Evolutionary conservation across 306 rosid species (phyloP).

Genomic region (Echinosophora koreensis): DNA sequence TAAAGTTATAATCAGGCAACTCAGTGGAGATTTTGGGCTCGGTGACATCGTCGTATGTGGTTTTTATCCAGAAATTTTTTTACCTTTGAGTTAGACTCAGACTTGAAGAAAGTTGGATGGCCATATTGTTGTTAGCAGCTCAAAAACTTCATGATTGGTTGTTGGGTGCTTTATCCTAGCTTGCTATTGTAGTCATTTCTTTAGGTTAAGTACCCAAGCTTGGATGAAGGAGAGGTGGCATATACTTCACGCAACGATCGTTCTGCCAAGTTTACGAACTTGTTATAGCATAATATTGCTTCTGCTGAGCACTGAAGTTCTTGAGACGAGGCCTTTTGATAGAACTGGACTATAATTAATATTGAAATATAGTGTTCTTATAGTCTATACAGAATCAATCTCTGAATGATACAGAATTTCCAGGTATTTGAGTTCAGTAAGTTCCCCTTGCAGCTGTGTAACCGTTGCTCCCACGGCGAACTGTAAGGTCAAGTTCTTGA

Average conservation of each 20-base stretch:
- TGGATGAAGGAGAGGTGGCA: conserved; percentile 8
- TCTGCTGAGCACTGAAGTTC: neutral
- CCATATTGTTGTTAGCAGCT: conserved; percentile 4
- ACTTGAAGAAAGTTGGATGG: neutral
- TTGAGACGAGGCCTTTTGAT: neutral
- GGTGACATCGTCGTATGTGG: neutral
- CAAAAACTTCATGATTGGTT: neutral
- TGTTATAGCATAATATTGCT: neutral
- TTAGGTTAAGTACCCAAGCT: neutral
- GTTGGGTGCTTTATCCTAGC: neutral
- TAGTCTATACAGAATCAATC: too few species aligned
- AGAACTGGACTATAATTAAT: too few species aligned
- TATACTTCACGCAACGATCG: neutral
- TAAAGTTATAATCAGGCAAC: neutral
- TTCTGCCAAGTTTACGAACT: neutral
- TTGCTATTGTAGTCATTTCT: neutral
- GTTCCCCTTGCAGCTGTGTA: neutral
- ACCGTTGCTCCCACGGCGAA: neutral
- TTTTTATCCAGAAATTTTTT: neutral
- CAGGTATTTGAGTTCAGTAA: neutral
- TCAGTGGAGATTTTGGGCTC: neutral
- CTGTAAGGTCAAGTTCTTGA: neutral
- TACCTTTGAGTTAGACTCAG: neutral
- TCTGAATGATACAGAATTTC: too few species aligned
- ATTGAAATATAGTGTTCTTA: too few species aligned